Base-by-base conservation (phyloP, 352 stramenopile species). In the Elongisporangium senticosum region DNA sequence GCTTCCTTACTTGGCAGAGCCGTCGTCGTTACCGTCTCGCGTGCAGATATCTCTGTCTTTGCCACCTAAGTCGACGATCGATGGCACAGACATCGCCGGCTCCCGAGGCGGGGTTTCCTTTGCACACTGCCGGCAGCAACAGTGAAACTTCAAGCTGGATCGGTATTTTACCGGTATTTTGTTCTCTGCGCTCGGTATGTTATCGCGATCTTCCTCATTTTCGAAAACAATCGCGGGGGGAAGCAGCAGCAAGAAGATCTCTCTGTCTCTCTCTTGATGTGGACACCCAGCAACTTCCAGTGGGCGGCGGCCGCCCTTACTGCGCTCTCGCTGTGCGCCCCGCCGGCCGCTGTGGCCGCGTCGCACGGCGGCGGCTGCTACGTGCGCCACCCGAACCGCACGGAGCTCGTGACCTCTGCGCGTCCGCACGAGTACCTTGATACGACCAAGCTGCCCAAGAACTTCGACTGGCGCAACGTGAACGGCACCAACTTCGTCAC, bases 401-500 rank as follows among this genome's bases (percentile, higher is more conserved):
- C 81, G 52, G 70, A 82, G 51, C 67, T 75, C 51, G 55, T 95
- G 33, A 84, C 76, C 61, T 78, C 72, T 8, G 67, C 84, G 7
- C 78, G 72, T 4, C 82, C 86, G 15, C 84, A 95, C 61, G 69
- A 89, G 23, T 77, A 86, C 51, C 37, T 96, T 13, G 75, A 90
- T 51, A 39, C 66, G 20, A 52, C 62, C 5, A 71, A 89, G 40
- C 65, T 99, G 28, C 97, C 97, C 47, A 89, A 92, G 65, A 85
- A 77, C 59, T 99, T 98, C 65, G 91, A 96, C 70, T 99, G 96
- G 95, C 83, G 85, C 62, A 87, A 79, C 56, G 58, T 95, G 21
- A 90, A 95, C 62, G 75, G 75, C 68, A 92, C 80, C 51, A 84
- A 81, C 71, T 93, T 86, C 53, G 85, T 91, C 52, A 95, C 74